These are phyloP conservation scores for Colletotrichum sp. DNA, from an alignment of 2,329 filamentous ascomycete species.

Conservation along the genomic window DNA sequence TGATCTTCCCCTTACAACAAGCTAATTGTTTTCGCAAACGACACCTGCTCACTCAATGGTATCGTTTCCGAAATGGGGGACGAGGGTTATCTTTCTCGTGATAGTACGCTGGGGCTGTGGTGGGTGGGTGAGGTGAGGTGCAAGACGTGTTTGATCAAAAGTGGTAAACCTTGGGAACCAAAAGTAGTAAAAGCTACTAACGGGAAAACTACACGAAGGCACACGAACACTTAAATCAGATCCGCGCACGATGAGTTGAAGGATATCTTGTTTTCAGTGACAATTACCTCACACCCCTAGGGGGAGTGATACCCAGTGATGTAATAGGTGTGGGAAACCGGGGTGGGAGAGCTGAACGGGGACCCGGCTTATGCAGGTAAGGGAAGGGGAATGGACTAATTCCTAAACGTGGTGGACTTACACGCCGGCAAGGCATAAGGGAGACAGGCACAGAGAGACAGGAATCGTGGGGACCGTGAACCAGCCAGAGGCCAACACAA, in stretches of 20 bases:
- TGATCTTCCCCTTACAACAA: background rate
- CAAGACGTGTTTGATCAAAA: background rate
- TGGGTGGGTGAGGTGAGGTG: background rate
- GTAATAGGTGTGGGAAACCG: slow-evolving; percentile 8
- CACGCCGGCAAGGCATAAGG: background rate
- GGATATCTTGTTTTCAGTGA: background rate
- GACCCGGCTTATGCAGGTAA: background rate
- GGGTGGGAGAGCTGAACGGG: background rate
- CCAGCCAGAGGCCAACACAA: background rate
- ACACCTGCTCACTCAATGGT: background rate
- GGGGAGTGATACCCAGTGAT: slow-evolving; percentile 14
- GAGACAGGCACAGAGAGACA: background rate
- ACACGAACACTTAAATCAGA: slow-evolving; percentile 3
- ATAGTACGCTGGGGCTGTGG: background rate
- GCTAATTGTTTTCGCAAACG: background rate
- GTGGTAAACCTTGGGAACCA: background rate
- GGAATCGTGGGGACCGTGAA: background rate
- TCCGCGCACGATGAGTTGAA: background rate
- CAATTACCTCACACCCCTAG: slow-evolving; percentile 15
- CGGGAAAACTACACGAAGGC: background rate
- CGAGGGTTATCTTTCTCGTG: background rate
- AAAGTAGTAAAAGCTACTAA: background rate
- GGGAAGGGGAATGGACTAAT: background rate
- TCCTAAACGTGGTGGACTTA: background rate
- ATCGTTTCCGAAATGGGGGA: background rate